Conservation (phyloP, 768 basidiomycete species). For the Auriscalpium microsporum region DNA sequence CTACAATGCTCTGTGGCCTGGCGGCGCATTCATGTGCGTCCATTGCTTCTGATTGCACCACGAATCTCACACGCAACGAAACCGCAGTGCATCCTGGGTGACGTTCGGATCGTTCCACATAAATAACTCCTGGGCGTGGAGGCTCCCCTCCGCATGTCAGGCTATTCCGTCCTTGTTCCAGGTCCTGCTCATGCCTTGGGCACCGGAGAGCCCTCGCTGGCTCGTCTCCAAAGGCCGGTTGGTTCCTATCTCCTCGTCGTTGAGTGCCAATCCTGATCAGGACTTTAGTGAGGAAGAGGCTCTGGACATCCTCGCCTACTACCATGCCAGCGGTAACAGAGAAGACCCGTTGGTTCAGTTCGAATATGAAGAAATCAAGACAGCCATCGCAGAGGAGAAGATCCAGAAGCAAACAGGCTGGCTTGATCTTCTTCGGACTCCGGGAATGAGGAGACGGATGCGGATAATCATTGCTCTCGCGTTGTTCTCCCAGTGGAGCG, state of each 20-base stretch:
- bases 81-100: not conserved
- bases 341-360: slow-evolving; percentile 49
- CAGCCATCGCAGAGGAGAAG: slow-evolving; percentile 31
- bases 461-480: slow-evolving; percentile 24
- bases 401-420: slow-evolving; percentile 17
- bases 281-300: slow-evolving; percentile 25
- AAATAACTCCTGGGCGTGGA: slow-evolving; percentile 32
- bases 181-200: slow-evolving; percentile 31
- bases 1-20: slow-evolving; percentile 27
- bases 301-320: slow-evolving; percentile 29
- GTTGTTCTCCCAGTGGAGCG: slow-evolving; percentile 26
- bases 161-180: slow-evolving; percentile 23
- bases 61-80: not conserved
- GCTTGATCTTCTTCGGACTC: slow-evolving; percentile 22
- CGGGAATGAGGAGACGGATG: slow-evolving; percentile 26
- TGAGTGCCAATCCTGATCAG: not conserved
- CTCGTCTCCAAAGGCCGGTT: slow-evolving; percentile 28
- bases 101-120: slow-evolving; percentile 39
- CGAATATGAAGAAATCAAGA: slow-evolving; percentile 59
- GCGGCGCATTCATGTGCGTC: slow-evolving; percentile 20
- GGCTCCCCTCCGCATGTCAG: slow-evolving; percentile 35
- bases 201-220: slow-evolving; percentile 34
- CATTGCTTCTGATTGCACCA: not conserved
- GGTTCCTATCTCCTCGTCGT: not conserved
- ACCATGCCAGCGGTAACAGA: slow-evolving; percentile 32